Base-by-base conservation (phyloP, 345 rosid genomes). In the Arabis hirsuta region DNA sequence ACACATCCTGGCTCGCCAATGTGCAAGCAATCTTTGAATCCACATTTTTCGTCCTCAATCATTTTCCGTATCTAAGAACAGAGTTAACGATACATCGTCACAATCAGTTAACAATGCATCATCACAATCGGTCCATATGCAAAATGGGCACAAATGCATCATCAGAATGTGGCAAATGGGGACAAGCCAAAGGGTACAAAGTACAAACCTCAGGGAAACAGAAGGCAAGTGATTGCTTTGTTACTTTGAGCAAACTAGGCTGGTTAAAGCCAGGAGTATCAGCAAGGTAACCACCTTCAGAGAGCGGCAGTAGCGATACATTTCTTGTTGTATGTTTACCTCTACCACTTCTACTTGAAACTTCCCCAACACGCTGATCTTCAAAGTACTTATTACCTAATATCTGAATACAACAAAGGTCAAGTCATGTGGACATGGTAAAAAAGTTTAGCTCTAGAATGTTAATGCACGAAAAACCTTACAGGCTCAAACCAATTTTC, bases 241-340 rank as follows among this genome's bases (percentile, higher is more conserved):
- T 91, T 44, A 95, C 99, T 89, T 89, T 95, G 43, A 89, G 39
- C 65, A 94, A 76, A 75, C 96, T 88, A 53, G 99, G 97, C 73
- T 89, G 95, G 81, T 85, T 91, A 77, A 94, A 94, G 72, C 97
- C 98, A 46, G 98, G 97, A 68, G 99, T 94, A 82, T 94, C 97
- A 13, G 97, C 96, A 3, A 94, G 79, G 81, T 83, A 91, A 43
- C 97, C 97, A 44, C 97, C 96, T 71, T 78, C 88, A 36, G 86
- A 72, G 36, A 94, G 59, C 0, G 97, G 96, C 52, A 94, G 90
- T 69, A 94, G 67, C 6, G 95, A 89, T 58, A 91, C 96, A 73
- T 95, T 78, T 38, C 97, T 79, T 12, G 98, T 91, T 19, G 96
- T 94, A 69, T 94, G 98, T 76, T 91, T 95, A 62, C 98, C 96